A percentile compares a stretch with the other conserved stretches of the same genome.
Conservation (phyloP, 306 rosid genomes). For the Sindora glabra region DNA sequence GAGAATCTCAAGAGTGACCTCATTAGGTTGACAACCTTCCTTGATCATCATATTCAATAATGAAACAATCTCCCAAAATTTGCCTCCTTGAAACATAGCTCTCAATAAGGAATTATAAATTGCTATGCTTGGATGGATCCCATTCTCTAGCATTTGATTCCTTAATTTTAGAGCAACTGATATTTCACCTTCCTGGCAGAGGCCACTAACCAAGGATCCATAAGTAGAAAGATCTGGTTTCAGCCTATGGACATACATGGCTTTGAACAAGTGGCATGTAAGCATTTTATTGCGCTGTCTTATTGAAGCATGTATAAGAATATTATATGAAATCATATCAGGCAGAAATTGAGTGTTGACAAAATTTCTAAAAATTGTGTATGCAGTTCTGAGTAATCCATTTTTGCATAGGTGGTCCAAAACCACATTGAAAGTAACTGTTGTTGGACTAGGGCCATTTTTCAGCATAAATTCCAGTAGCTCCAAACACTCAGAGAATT, state of each 20-base stretch:
- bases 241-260: conserved; percentile 24
- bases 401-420: conserved; percentile 28
- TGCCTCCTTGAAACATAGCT: conserved; percentile 13
- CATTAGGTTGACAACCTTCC: conserved; percentile 23
- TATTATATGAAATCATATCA: conserved; percentile 17
- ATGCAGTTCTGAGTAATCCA: conserved; percentile 20
- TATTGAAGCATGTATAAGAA: conserved; percentile 30
- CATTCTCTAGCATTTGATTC: conserved; percentile 21
- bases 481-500: conserved; percentile 24
- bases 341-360: conserved; percentile 5
- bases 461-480: conserved; percentile 24
- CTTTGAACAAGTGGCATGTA: conserved; percentile 12
- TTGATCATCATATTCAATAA: conserved; percentile 17
- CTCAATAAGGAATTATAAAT: conserved; percentile 20
- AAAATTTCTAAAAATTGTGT: conserved; percentile 10
- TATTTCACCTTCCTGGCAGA: conserved; percentile 24
- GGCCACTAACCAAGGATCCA: conserved; percentile 14
- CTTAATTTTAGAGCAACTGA: conserved; percentile 20
- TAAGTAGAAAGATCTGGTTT: conserved; percentile 21
- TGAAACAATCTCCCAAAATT: neutral
- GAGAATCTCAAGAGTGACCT: conserved; percentile 13
- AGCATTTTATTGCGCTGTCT: neutral
- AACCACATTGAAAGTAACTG: conserved; percentile 24
- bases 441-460: conserved; percentile 15
- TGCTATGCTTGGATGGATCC: conserved; percentile 20